These are phyloP conservation scores for Suhomyces kilbournensis DNA, from an alignment of 805 yeast species.

Conservation along the genomic window DNA sequence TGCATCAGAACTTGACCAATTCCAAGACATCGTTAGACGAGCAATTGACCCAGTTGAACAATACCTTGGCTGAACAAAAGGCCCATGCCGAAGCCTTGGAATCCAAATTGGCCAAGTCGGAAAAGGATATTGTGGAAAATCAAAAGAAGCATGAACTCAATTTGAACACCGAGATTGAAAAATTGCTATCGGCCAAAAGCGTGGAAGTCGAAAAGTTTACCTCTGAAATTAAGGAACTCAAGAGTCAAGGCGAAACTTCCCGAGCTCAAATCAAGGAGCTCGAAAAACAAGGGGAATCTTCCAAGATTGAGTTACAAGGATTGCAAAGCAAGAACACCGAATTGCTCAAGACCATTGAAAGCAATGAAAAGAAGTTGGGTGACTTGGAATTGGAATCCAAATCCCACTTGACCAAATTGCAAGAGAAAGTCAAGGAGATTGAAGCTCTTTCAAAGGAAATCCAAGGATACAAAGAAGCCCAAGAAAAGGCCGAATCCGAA, in stretches of 20 bases:
- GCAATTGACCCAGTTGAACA: neutral
- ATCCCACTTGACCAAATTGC: neutral
- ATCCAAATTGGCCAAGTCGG: slow-evolving; percentile 4
- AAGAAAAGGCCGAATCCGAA: neutral
- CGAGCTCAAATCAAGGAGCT: neutral
- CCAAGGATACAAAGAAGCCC: neutral
- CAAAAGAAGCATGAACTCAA: slow-evolving; percentile 20
- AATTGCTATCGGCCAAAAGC: slow-evolving; percentile 21
- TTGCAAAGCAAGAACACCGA: neutral
- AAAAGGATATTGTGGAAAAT: slow-evolving; percentile 5
- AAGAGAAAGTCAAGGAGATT: neutral
- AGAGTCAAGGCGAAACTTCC: neutral
- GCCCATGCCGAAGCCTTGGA: neutral
- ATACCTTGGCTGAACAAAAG: neutral
- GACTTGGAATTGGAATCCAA: neutral
- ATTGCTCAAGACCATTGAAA: neutral
- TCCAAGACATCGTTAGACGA: slow-evolving; percentile 4
- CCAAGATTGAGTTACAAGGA: neutral
- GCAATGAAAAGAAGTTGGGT: neutral
- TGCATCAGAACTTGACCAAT: slow-evolving; percentile 3
- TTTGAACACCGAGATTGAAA: slow-evolving; percentile 24
- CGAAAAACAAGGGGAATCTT: neutral
- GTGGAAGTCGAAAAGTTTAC: slow-evolving; percentile 13
- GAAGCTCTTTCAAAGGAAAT: neutral
- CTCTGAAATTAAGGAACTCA: neutral